phyloP scores from a whole-genome alignment of 1,284 basidiomycete genomes.

The Apiotrichum laibachii region DNA sequence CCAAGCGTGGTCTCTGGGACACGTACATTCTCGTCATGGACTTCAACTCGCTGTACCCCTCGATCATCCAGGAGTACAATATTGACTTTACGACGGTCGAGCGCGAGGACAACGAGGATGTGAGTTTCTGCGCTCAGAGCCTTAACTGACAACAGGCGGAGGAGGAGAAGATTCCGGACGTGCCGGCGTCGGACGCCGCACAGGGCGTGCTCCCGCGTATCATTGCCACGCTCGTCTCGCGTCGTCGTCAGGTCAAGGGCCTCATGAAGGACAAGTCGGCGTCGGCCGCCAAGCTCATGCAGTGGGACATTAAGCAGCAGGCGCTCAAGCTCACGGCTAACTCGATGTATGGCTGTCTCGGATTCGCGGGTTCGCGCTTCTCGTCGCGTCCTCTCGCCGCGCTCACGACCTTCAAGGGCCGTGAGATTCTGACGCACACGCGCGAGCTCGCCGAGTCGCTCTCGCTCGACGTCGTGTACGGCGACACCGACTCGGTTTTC shows the following conservation, averaged over 20 bases:
- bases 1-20: conserved; percentile 95
- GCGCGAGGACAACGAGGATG: conserved; percentile 58
- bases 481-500: conserved; percentile 98
- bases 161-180: conserved; percentile 84
- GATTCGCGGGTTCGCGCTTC: conserved; percentile 95
- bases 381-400: conserved; percentile 96
- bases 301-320: conserved; percentile 96
- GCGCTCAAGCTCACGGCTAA: conserved; percentile 98
- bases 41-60: conserved; percentile 98
- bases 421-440: conserved; percentile 93
- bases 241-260: conserved; percentile 85
- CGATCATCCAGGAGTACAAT: conserved; percentile 99
- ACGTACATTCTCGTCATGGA: conserved; percentile 99
- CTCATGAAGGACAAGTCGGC: conserved; percentile 89
- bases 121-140: conserved; percentile 54
- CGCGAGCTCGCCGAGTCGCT: conserved; percentile 88
- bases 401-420: conserved; percentile 94
- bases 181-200: conserved; percentile 67
- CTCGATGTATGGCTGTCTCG: conserved; percentile 99
- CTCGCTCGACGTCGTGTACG: conserved; percentile 92
- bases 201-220: conserved; percentile 92
- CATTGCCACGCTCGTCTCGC: conserved; percentile 88
- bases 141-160: conserved; percentile 43
- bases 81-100: conserved; percentile 98
- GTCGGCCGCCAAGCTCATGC: conserved; percentile 72